phyloP scores from a whole-genome alignment of 179 eudicot genomes.

The Silene noctiflora region DNA sequence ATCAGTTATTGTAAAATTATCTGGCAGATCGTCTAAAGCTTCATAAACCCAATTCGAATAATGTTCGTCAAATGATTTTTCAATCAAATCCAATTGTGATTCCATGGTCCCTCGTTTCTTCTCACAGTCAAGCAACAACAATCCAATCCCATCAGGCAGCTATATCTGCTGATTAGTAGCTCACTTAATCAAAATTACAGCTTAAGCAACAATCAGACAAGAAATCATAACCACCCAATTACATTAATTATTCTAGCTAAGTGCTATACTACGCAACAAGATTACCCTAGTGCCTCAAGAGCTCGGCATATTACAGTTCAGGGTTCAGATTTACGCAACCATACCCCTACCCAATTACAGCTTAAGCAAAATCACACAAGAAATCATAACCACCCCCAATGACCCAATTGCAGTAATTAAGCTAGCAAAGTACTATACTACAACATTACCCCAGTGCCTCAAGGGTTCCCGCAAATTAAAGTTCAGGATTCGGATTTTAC shows the following conservation, averaged over 20 bases:
- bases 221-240: not conserved
- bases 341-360: too few species aligned
- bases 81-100: constrained; percentile 46
- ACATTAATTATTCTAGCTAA: not conserved
- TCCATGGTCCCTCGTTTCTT: constrained; percentile 49
- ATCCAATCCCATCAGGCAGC: constrained; percentile 68
- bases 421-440: too few species aligned
- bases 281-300: too few species aligned
- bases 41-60: constrained; percentile 65
- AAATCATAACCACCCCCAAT: too few species aligned
- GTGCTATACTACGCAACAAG: too few species aligned
- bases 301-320: too few species aligned
- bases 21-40: constrained; percentile 66
- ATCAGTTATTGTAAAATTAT: constrained; percentile 71
- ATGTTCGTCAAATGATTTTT: constrained; percentile 48
- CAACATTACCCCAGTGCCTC: too few species aligned
- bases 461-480: too few species aligned
- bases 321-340: too few species aligned
- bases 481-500: too few species aligned
- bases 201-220: not conserved
- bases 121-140: constrained; percentile 24
- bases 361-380: too few species aligned
- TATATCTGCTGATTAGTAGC: constrained; percentile 23
- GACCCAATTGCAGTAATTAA: too few species aligned
- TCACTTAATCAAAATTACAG: constrained; percentile 9